Evolutionary conservation across 176 grass and related monocot genomes (phyloP).

Genomic region (Typha latifolia): DNA sequence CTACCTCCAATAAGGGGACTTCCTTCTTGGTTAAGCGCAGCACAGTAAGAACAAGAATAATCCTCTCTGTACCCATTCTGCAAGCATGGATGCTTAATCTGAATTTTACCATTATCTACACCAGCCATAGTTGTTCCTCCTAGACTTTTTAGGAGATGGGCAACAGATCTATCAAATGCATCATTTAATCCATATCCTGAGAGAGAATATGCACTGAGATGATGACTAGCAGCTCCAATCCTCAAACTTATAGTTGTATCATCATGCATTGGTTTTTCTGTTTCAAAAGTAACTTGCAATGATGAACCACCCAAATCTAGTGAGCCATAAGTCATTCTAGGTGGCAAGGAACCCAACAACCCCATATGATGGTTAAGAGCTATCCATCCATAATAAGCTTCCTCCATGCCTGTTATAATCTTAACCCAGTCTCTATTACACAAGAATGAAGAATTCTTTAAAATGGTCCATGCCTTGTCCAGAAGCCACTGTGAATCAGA

Average conservation of each 20-base stretch:
- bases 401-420: conserved; percentile 90
- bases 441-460: conserved; percentile 94
- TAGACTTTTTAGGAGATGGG: conserved; percentile 54
- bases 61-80: conserved; percentile 85
- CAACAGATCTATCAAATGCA: conserved; percentile 95
- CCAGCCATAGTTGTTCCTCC: conserved; percentile 17
- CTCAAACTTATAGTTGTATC: conserved; percentile 57
- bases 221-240: conserved; percentile 66
- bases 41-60: conserved; percentile 73
- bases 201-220: conserved; percentile 94
- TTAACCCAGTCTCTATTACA: conserved; percentile 84
- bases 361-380: conserved; percentile 80
- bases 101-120: conserved; percentile 43
- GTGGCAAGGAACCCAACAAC: conserved; percentile 54
- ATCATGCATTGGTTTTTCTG: conserved; percentile 39
- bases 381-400: conserved; percentile 99
- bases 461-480: conserved; percentile 80
- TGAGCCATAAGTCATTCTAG: conserved; percentile 73
- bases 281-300: conserved; percentile 99
- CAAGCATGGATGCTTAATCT: conserved; percentile 85
- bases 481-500: conserved; percentile 91
- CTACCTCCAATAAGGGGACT: conserved; percentile 47
- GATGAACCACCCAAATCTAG: conserved; percentile 98
- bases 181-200: conserved; percentile 96
- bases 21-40: conserved; percentile 47